phyloP scores from a whole-genome alignment of 2,329 filamentous ascomycete species.

The Fusarium xylarioides region DNA sequence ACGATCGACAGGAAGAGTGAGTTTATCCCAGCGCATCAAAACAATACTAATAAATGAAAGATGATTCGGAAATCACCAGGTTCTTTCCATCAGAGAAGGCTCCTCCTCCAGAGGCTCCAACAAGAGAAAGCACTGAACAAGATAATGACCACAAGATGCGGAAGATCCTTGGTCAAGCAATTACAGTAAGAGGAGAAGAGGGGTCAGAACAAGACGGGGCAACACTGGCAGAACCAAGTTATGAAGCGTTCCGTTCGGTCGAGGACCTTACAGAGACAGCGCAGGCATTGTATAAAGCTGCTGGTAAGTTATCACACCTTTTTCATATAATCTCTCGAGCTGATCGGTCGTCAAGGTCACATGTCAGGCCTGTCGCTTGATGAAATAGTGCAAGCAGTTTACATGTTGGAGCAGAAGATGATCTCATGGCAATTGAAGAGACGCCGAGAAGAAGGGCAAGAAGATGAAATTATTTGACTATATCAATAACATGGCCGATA shows the following conservation, averaged over 20 bases:
- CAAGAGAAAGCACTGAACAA: conserved; percentile 38
- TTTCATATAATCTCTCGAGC: background rate
- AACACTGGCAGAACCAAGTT: conserved; percentile 19
- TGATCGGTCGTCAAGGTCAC: conserved; percentile 39
- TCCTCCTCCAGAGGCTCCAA: conserved; percentile 16
- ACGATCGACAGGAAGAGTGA: conserved; percentile 48
- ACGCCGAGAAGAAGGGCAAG: background rate
- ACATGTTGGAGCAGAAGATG: conserved; percentile 51
- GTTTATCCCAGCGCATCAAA: background rate
- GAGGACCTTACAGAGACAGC: conserved; percentile 47
- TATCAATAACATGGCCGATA: background rate
- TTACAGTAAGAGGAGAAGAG: conserved; percentile 16
- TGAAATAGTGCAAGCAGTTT: conserved; percentile 48
- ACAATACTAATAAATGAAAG: conserved; percentile 31
- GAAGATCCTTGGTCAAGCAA: conserved; percentile 33
- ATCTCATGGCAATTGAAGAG: conserved; percentile 45
- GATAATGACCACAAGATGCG: conserved; percentile 39
- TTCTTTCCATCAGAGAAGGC: conserved; percentile 49
- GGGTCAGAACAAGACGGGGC: conserved; percentile 1
- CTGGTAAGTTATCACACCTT: conserved; percentile 40
- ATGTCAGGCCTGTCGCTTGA: conserved; percentile 48
- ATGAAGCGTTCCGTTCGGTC: conserved; percentile 46
- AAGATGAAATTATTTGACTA: background rate
- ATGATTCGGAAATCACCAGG: conserved; percentile 42
- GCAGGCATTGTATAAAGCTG: conserved; percentile 45